These are phyloP conservation scores for Aspergillus chevalieri DNA, from an alignment of 2,329 filamentous ascomycete species.

Conservation along the genomic window DNA sequence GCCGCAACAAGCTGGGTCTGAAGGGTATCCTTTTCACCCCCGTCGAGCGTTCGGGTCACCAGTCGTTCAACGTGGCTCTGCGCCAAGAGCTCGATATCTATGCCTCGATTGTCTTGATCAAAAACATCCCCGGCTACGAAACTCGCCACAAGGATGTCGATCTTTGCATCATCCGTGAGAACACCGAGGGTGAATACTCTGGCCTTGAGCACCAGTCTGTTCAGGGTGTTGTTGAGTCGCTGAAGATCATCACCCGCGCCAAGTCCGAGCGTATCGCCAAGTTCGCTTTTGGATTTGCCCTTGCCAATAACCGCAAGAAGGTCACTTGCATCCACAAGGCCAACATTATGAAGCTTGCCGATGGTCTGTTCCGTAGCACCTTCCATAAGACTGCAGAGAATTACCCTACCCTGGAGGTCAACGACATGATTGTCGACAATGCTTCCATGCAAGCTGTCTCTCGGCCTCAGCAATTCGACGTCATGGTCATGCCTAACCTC, in stretches of 20 bases:
- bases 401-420: slow-evolving; percentile 90
- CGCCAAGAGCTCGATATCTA: slow-evolving; percentile 99
- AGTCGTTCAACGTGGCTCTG: slow-evolving; percentile 98
- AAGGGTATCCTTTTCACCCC: slow-evolving; percentile 99
- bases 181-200: slow-evolving; percentile 99
- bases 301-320: slow-evolving; percentile 99
- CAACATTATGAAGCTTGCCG: slow-evolving; percentile 99
- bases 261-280: slow-evolving; percentile 99
- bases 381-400: slow-evolving; percentile 91
- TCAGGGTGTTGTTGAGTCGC: slow-evolving; percentile 90
- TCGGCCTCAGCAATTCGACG: slow-evolving; percentile 94
- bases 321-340: slow-evolving; percentile 99
- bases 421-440: slow-evolving; percentile 99
- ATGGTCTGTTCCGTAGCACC: slow-evolving; percentile 96
- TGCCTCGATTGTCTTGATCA: slow-evolving; percentile 94
- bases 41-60: slow-evolving; percentile 92
- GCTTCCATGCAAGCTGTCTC: slow-evolving; percentile 99
- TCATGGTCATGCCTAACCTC: slow-evolving; percentile 99
- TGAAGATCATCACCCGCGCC: slow-evolving; percentile 99
- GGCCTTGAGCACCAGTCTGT: slow-evolving; percentile 98
- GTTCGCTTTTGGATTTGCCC: slow-evolving; percentile 95
- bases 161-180: slow-evolving; percentile 99
- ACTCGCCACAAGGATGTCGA: slow-evolving; percentile 97
- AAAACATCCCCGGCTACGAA: slow-evolving; percentile 98
- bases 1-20: slow-evolving; percentile 96